A percentile compares a stretch with the other conserved stretches of the same genome.
These are phyloP conservation scores for Citrus australasica DNA, from an alignment of 345 rosid species.

Conservation along the genomic window DNA sequence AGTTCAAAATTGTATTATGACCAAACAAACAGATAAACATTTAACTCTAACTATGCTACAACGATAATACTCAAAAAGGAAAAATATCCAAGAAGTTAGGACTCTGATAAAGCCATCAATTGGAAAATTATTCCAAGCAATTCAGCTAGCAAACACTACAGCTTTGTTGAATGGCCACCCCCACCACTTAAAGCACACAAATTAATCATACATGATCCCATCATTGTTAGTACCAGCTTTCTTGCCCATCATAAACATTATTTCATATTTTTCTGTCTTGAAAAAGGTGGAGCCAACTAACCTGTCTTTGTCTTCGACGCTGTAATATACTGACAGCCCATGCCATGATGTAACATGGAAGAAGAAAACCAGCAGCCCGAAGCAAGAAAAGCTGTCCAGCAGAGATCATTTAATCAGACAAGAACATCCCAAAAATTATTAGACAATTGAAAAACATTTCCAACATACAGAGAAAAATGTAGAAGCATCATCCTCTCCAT, in stretches of 20 bases:
- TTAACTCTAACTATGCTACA: neutral
- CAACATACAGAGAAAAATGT: slow-evolving; percentile 80
- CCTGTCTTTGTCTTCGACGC: slow-evolving; percentile 95
- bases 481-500: slow-evolving; percentile 78
- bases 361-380: slow-evolving; percentile 90
- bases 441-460: neutral
- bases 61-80: neutral
- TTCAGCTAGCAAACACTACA: neutral
- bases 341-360: slow-evolving; percentile 98
- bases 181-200: neutral
- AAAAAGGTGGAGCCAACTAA: slow-evolving; percentile 15
- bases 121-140: neutral
- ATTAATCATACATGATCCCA: neutral
- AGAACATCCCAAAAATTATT: neutral
- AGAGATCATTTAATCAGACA: slow-evolving; percentile 11
- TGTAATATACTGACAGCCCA: slow-evolving; percentile 96
- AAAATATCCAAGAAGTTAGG: neutral
- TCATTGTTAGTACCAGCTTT: neutral
- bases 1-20: neutral
- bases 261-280: neutral
- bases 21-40: neutral
- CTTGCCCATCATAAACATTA: neutral
- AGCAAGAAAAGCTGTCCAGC: slow-evolving; percentile 77
- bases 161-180: neutral
- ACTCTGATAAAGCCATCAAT: neutral